Conservation (phyloP, 257 asterid genomes). For the Voacanga thouarsii region DNA sequence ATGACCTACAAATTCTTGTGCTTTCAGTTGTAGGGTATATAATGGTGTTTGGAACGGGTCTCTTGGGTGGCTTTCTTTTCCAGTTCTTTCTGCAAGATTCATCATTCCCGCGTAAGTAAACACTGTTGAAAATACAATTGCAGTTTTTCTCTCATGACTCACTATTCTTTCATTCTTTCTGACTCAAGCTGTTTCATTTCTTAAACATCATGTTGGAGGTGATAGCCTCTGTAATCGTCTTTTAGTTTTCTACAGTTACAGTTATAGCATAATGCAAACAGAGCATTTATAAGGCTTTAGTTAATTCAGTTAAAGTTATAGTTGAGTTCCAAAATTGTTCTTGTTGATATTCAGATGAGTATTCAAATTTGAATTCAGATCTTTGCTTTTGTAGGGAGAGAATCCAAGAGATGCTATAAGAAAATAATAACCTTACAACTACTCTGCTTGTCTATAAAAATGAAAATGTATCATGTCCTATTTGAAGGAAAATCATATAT, state of each 20-base stretch:
- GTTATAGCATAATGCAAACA: neutral
- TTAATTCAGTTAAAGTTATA: neutral
- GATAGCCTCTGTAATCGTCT: neutral
- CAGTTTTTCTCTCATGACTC: conserved; percentile 6
- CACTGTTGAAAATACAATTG: neutral
- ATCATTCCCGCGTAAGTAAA: conserved; percentile 86
- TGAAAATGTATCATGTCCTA: too few relatives aligned
- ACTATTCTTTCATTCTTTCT: neutral
- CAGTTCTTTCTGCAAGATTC: conserved; percentile 81
- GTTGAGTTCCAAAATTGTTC: neutral
- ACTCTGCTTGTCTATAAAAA: too few relatives aligned
- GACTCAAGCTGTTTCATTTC: neutral
- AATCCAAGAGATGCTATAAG: neutral
- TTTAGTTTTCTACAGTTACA: neutral
- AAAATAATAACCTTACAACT: neutral
- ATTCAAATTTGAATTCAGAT: neutral
- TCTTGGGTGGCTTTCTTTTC: conserved; percentile 85
- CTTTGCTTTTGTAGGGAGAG: neutral
- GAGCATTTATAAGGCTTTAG: neutral
- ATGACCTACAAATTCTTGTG: conserved; percentile 15
- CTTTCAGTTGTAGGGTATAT: conserved; percentile 83
- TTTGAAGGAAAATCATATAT: neutral
- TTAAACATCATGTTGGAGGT: neutral
- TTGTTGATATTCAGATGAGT: neutral
- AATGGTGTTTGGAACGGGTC: conserved; percentile 83